phyloP scores from a whole-genome alignment of 345 rosid species.

The Melastoma malabathricum region DNA sequence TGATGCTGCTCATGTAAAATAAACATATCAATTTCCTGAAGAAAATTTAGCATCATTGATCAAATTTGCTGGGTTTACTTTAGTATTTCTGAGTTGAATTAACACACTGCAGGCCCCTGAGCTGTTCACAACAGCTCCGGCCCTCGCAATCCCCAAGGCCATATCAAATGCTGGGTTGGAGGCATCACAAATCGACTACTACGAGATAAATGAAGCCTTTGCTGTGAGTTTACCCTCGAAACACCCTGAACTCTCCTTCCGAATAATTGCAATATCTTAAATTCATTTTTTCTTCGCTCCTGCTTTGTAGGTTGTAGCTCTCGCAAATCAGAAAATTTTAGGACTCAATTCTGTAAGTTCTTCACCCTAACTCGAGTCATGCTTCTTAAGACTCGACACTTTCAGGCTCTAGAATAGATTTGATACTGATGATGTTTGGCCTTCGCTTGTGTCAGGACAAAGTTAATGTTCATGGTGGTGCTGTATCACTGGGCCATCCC shows the following conservation, averaged over 20 bases:
- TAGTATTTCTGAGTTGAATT: too few species aligned
- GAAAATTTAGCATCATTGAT: too few species aligned
- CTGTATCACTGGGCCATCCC: constrained; percentile 94
- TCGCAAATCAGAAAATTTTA: constrained; percentile 74
- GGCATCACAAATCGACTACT: constrained; percentile 78
- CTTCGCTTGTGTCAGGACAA: constrained; percentile 43
- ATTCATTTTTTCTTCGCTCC: constrained; percentile 2
- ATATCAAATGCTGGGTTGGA: constrained; percentile 63
- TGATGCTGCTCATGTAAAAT: constrained; percentile 91
- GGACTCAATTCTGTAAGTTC: constrained; percentile 65
- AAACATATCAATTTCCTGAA: not conserved
- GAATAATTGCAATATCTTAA: not conserved
- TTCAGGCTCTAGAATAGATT: not conserved
- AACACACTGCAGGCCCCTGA: constrained; percentile 67
- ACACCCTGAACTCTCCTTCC: constrained; percentile 2
- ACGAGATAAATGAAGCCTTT: constrained; percentile 97
- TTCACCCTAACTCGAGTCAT: too few species aligned
- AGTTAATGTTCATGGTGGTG: constrained; percentile 88
- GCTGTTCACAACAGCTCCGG: constrained; percentile 87
- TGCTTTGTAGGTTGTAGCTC: constrained; percentile 67
- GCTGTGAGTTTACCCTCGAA: constrained; percentile 37
- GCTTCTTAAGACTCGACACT: too few species aligned
- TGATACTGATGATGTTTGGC: constrained; percentile 2
- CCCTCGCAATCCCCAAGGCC: constrained; percentile 95
- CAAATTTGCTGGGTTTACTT: too few species aligned